Evolutionary conservation across 139 green algal species (phyloP).

Genomic region (Tetradesmus obliquus): DNA sequence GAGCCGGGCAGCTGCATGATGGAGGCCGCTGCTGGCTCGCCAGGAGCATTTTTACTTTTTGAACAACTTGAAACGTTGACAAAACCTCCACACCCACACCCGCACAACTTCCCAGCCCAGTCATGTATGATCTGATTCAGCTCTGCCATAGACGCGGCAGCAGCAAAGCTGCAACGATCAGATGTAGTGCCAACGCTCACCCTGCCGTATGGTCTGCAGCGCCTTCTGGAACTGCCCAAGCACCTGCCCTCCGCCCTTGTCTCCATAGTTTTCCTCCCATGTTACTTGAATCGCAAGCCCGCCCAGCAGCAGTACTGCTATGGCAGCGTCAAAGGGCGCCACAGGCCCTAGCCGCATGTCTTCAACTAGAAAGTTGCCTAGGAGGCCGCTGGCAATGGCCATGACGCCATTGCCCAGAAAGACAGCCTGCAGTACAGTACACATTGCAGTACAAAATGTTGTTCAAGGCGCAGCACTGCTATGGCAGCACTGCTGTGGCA

Average conservation of each 20-base stretch:
- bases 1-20: too few species aligned
- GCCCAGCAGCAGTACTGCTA: conserved; percentile 83
- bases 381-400: conserved; percentile 92
- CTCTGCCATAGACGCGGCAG: too few species aligned
- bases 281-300: conserved; percentile 80
- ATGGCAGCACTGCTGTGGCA: conserved; percentile 79
- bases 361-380: conserved; percentile 92
- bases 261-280: conserved; percentile 97
- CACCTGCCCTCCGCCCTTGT: conserved; percentile 43
- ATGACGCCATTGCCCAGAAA: conserved; percentile 97
- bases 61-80: too few species aligned
- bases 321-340: conserved; percentile 95
- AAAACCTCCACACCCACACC: too few species aligned
- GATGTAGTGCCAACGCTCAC: neutral
- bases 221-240: conserved; percentile 6
- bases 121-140: too few species aligned
- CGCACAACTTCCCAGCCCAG: too few species aligned
- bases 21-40: too few species aligned
- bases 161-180: neutral
- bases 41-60: too few species aligned
- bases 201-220: neutral
- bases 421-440: conserved; percentile 79
- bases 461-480: too few species aligned
- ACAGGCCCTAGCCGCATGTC: conserved; percentile 86
- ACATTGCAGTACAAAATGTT: neutral